Conservation (phyloP, 1,139 yeast genomes). For the Taphrina deformans region DNA sequence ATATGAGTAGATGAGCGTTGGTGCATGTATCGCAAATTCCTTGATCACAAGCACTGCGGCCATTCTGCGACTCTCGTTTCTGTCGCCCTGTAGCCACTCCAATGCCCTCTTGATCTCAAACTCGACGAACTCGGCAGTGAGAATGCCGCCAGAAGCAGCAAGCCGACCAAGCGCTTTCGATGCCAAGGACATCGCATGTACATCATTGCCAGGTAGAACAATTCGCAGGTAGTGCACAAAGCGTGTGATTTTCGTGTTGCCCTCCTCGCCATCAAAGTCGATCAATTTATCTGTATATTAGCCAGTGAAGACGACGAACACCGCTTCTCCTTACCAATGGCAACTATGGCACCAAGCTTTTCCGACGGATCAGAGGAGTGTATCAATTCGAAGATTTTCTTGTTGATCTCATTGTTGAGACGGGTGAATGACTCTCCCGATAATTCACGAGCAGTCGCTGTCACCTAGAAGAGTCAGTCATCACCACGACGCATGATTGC, state of each 20-base stretch:
- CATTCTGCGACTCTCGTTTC: constrained; percentile 71
- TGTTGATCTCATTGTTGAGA: constrained; percentile 82
- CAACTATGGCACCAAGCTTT: constrained; percentile 86
- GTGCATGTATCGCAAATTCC: constrained; percentile 83
- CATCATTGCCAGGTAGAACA: constrained; percentile 76
- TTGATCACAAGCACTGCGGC: constrained; percentile 85
- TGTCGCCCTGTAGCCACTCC: constrained; percentile 84
- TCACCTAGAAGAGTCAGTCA: constrained; percentile 40
- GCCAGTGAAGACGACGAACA: neutral
- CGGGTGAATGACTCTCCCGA: constrained; percentile 77
- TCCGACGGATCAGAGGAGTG: constrained; percentile 71
- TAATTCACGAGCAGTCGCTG: constrained; percentile 69
- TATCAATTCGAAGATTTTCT: constrained; percentile 79
- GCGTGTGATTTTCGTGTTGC: constrained; percentile 85
- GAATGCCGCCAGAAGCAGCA: constrained; percentile 84
- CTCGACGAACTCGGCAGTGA: constrained; percentile 90
- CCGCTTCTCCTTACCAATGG: constrained; percentile 53
- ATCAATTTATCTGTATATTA: constrained; percentile 62
- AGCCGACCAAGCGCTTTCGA: constrained; percentile 82
- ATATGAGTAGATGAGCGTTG: constrained; percentile 76
- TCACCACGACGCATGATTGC: neutral
- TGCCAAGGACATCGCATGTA: constrained; percentile 81
- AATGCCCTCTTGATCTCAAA: constrained; percentile 85
- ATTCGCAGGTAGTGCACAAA: constrained; percentile 83
- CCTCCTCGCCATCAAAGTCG: constrained; percentile 74